Conservation (phyloP, 345 rosid genomes). For the Eucalyptus camaldulensis region DNA sequence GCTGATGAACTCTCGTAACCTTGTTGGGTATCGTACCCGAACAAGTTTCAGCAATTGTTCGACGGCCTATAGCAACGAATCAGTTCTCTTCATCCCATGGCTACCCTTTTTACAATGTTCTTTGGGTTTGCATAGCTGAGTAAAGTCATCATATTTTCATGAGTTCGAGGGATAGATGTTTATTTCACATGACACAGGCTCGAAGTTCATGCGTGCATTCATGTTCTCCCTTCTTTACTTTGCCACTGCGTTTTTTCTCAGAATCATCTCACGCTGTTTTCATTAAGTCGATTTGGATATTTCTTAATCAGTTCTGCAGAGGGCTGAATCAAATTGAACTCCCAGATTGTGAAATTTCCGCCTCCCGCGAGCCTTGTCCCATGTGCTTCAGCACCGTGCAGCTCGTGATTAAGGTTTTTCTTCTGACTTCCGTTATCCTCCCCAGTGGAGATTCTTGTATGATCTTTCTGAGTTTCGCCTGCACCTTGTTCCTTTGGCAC, state of each 20-base stretch:
- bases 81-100: neutral
- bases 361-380: slow-evolving; percentile 58
- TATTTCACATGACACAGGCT: neutral
- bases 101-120: neutral
- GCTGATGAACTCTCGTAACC: neutral
- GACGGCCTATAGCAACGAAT: neutral
- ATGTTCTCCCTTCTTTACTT: neutral
- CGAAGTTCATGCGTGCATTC: neutral
- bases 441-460: neutral
- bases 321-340: slow-evolving; percentile 14
- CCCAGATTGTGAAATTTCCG: slow-evolving; percentile 39
- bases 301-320: slow-evolving; percentile 8
- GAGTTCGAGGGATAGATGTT: neutral
- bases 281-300: neutral
- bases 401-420: slow-evolving; percentile 34
- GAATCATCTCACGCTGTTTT: neutral
- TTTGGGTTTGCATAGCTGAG: neutral
- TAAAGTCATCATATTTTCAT: neutral
- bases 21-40: neutral
- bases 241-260: neutral
- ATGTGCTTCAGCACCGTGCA: slow-evolving; percentile 62
- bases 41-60: neutral
- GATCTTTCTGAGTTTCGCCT: neutral
- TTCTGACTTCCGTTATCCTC: neutral
- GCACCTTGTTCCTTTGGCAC: neutral